Evolutionary conservation across 345 rosid genomes (phyloP).

Genomic region (Aegle marmelos): DNA sequence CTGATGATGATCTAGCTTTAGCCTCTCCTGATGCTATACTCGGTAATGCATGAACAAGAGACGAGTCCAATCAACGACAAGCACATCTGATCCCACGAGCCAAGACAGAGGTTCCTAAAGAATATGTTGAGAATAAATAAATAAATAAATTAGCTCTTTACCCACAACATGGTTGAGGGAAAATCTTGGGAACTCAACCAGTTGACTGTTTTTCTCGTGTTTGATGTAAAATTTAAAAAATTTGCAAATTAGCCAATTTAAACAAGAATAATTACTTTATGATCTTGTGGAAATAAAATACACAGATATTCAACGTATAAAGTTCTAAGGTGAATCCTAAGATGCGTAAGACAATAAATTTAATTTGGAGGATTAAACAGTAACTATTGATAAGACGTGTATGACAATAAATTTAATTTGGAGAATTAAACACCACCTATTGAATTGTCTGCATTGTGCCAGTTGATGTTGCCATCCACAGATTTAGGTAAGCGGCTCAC

Average conservation of each 20-base stretch:
- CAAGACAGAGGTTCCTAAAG: slow-evolving; percentile 85
- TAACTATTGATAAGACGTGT: slow-evolving; percentile 45
- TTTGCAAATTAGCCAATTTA: neutral
- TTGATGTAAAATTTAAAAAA: neutral
- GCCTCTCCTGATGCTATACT: slow-evolving; percentile 43
- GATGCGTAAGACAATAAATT: slow-evolving; percentile 7
- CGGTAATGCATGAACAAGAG: slow-evolving; percentile 64
- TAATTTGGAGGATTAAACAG: slow-evolving; percentile 23
- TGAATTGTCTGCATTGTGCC: slow-evolving; percentile 93
- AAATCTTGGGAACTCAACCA: neutral
- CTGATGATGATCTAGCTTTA: slow-evolving; percentile 41
- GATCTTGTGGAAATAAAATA: neutral
- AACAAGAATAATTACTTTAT: neutral
- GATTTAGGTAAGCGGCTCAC: slow-evolving; percentile 71
- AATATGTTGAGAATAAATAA: neutral
- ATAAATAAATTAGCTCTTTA: slow-evolving; percentile 4
- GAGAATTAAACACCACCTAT: slow-evolving; percentile 41
- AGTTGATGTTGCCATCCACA: slow-evolving; percentile 68
- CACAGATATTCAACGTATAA: neutral
- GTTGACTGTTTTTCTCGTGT: neutral
- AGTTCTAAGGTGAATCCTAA: neutral
- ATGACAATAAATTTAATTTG: slow-evolving; percentile 7
- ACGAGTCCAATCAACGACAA: slow-evolving; percentile 75
- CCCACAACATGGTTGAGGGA: neutral
- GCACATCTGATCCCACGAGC: slow-evolving; percentile 86